Evolutionary conservation across 352 stramenopile species (phyloP).

Genomic region (Phytophthora gonapodyides): DNA sequence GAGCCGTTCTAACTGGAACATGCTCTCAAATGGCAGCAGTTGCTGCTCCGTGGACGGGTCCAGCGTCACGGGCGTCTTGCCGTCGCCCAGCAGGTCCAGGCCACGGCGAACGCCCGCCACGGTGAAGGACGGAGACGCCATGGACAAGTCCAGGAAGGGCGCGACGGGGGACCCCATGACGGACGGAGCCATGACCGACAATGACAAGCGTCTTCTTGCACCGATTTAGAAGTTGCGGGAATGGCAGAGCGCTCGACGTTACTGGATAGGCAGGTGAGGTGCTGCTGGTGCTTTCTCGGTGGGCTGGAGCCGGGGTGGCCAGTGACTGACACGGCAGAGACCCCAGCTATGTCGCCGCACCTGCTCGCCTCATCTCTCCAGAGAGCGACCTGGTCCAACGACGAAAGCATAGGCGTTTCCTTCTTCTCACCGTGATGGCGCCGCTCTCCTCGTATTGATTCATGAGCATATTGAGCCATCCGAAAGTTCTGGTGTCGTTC

Average conservation of each 20-base stretch:
- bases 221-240: constrained; percentile 13
- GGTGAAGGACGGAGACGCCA: constrained; percentile 30
- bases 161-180: constrained; percentile 28
- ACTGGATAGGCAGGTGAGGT: no score
- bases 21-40: constrained; percentile 47
- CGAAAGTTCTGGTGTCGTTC: no score
- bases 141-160: constrained; percentile 42
- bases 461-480: no score
- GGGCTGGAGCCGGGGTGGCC: no score
- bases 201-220: not conserved
- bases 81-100: constrained; percentile 39
- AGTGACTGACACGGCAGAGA: no score
- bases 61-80: constrained; percentile 25
- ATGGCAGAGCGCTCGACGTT: constrained; percentile 5
- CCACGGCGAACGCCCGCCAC: constrained; percentile 32
- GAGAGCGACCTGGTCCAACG: no score
- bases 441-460: no score
- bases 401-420: no score
- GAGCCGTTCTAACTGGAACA: constrained; percentile 78
- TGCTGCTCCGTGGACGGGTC: constrained; percentile 41
- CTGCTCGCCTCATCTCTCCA: no score
- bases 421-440: no score
- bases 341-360: no score
- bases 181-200: constrained; percentile 22
- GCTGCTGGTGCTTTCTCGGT: no score